Evolutionary conservation across 345 rosid species (phyloP).

Genomic region (Lenwebbia sp.): DNA sequence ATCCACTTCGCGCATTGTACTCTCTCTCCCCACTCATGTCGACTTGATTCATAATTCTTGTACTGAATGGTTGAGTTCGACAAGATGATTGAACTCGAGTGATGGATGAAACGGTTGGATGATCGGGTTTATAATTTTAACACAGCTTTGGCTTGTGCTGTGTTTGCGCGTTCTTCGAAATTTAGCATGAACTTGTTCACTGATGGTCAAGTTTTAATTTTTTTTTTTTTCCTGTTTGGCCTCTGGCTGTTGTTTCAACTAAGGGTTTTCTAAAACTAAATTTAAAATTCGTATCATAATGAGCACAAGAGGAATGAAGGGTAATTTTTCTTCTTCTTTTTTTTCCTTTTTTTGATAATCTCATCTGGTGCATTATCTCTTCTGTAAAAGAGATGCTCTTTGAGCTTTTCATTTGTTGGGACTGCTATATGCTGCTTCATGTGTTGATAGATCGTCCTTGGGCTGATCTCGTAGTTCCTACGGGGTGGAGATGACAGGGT

Average conservation of each 20-base stretch:
- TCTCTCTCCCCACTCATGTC: background rate
- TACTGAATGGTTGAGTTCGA: background rate
- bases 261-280: background rate
- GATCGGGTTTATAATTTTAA: background rate
- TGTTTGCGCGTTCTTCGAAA: background rate
- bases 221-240: background rate
- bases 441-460: background rate
- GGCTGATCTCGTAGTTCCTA: too few species aligned
- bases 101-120: background rate
- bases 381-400: background rate
- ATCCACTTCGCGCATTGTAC: conserved; percentile 47
- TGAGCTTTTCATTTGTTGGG: background rate
- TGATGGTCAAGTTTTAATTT: background rate
- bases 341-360: background rate
- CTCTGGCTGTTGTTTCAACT: background rate
- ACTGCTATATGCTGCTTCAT: background rate
- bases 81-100: background rate
- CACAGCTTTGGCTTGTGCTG: background rate
- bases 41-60: background rate
- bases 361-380: background rate
- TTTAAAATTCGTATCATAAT: background rate
- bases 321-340: accelerated
- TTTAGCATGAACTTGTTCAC: background rate
- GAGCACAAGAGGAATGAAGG: background rate
- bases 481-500: too few species aligned